These are phyloP conservation scores for Trichoderma endophyticum DNA, from an alignment of 2,329 filamentous ascomycete genomes.

Conservation along the genomic window DNA sequence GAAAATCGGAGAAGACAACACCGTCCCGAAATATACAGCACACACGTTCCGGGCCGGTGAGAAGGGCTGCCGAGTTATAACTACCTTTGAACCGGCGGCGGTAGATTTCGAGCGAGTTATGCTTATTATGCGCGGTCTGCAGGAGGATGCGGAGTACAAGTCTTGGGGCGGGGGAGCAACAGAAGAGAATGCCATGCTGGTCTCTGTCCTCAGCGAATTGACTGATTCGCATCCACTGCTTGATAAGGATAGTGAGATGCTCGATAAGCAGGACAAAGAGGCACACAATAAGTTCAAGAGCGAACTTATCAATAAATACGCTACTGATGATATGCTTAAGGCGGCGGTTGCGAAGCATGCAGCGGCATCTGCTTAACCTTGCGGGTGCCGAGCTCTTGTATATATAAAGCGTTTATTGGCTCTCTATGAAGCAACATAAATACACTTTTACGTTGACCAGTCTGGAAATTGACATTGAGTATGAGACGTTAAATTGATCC, in stretches of 20 bases:
- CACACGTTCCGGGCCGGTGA: slow-evolving; percentile 9
- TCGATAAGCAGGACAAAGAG: slow-evolving; percentile 2
- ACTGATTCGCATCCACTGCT: background rate
- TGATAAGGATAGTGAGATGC: background rate
- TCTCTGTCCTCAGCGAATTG: slow-evolving; percentile 6
- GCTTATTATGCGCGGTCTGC: background rate
- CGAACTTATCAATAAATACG: slow-evolving; percentile 1
- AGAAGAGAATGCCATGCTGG: background rate
- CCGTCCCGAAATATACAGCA: background rate
- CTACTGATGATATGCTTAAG: slow-evolving; percentile 5
- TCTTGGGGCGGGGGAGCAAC: background rate
- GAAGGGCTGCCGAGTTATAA: background rate
- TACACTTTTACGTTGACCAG: background rate
- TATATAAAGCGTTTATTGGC: background rate
- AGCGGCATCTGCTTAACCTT: background rate
- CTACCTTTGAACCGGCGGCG: background rate
- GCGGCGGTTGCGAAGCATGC: background rate
- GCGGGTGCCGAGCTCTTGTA: background rate
- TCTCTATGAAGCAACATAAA: background rate
- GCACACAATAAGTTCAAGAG: background rate
- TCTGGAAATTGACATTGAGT: background rate
- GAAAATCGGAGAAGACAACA: background rate
- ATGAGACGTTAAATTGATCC: background rate
- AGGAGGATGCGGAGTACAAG: background rate
- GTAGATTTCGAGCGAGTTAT: background rate